These are phyloP conservation scores for Nicotiana noctiflora DNA, from an alignment of 257 asterid species.

Conservation along the genomic window DNA sequence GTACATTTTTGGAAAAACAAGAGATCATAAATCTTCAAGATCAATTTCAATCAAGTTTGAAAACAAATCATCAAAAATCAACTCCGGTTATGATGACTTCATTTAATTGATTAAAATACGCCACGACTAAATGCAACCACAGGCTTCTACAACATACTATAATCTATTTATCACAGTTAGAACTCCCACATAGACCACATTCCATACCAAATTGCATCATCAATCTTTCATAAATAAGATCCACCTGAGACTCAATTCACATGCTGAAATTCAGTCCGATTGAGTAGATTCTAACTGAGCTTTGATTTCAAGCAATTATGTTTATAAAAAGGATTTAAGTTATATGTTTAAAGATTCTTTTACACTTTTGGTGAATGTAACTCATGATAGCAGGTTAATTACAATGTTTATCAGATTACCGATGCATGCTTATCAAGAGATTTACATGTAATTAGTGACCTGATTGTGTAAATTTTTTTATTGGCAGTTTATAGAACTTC, in stretches of 20 bases:
- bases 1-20: background rate
- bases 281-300: background rate
- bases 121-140: background rate
- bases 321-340: too few relatives aligned
- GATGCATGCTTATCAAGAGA: too few relatives aligned
- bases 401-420: too few relatives aligned
- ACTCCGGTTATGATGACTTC: background rate
- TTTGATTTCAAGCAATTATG: background rate
- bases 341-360: too few relatives aligned
- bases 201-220: background rate
- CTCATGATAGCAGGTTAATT: too few relatives aligned
- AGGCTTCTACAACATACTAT: background rate
- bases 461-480: too few relatives aligned
- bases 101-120: background rate
- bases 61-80: background rate
- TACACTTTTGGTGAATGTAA: too few relatives aligned
- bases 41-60: background rate
- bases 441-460: too few relatives aligned
- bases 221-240: background rate
- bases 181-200: background rate
- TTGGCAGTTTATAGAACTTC: too few relatives aligned
- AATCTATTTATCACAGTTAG: background rate
- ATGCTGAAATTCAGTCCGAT: background rate
- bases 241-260: background rate
- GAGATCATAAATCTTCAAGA: background rate